These are phyloP conservation scores for Salicornia ramosissima DNA, from an alignment of 148 eudicot species.

Conservation along the genomic window DNA sequence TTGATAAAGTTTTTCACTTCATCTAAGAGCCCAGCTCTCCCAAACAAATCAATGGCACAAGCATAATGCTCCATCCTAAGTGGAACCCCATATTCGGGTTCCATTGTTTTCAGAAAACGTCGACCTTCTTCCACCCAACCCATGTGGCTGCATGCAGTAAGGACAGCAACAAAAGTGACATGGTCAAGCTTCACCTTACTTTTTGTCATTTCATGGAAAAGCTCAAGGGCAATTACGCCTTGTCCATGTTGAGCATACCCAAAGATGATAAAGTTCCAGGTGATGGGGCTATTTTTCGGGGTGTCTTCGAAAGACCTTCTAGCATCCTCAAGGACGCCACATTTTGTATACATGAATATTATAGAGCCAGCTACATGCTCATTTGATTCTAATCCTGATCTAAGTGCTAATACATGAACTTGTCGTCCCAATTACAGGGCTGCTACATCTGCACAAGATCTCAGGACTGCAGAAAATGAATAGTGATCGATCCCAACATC, in stretches of 20 bases:
- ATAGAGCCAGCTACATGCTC: slow-evolving; percentile 61
- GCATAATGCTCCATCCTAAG: slow-evolving; percentile 79
- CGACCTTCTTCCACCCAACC: slow-evolving; percentile 69
- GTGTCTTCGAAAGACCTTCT: slow-evolving; percentile 51
- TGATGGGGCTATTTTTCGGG: slow-evolving; percentile 41
- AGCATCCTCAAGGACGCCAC: slow-evolving; percentile 58
- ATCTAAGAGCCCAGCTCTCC: slow-evolving; percentile 53
- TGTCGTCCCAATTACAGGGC: slow-evolving; percentile 57
- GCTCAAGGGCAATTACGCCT: slow-evolving; percentile 48
- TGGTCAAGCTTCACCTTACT: slow-evolving; percentile 49
- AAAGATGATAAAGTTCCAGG: slow-evolving; percentile 71
- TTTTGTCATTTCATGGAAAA: slow-evolving; percentile 45
- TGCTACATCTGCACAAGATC: slow-evolving; percentile 76
- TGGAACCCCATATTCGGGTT: slow-evolving; percentile 41
- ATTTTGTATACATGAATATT: slow-evolving; percentile 63
- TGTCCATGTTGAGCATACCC: slow-evolving; percentile 75
- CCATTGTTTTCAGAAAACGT: slow-evolving; percentile 42
- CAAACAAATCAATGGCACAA: slow-evolving; percentile 61
- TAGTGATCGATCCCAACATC: slow-evolving; percentile 51
- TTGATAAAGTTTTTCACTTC: slow-evolving; percentile 48
- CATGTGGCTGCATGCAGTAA: slow-evolving; percentile 68
- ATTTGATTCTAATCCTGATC: slow-evolving; percentile 51
- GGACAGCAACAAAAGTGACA: slow-evolving; percentile 63
- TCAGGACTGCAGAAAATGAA: slow-evolving; percentile 62
- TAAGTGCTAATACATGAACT: slow-evolving; percentile 31